Base-by-base conservation (phyloP, 371 early-diverging fungal genomes). In the Mucor indicus region DNA sequence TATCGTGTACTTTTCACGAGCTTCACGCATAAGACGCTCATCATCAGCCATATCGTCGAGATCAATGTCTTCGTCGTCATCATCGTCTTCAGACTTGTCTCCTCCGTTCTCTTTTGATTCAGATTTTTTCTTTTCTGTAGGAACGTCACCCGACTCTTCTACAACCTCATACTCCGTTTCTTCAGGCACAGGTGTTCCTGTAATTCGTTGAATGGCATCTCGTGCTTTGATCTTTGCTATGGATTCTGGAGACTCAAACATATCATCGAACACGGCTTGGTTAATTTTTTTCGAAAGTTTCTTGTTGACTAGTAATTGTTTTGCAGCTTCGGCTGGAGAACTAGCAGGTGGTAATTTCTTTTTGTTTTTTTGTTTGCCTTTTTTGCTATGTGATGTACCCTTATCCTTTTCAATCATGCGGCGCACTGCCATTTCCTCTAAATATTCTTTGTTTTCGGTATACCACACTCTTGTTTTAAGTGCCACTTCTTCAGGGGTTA, bases 221-320 rank as follows among this genome's bases (percentile, higher is more conserved):
- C 64, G 42, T 41, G 62, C 51, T 54, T 79, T 60, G 49, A 80
- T 51, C 52, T 72, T 50, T 37, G 56, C 58, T 57, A 82, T 47
- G 7, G 73, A 36, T 47, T 78, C 68, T 31, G 70, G 64, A 36
- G 80, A 69, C 37, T 82, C 85, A 53, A 91, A 85, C 55, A 92
- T 81, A 27, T 79, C 79, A 19, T 88, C 84, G 48, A 95, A 67
- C 0, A 89, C 84, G 1, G 79, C 84, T 60, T 92, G 91, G 58
- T 95, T 94, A 60, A 96, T 92, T 60, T 95, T 95, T 50, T 89
- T 91, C 1, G 95, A 95, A 38, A 92, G 62, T 38, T 85, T 76
- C 37, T 84, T 85, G 27, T 72, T 69, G 2, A 66, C 59, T 21
- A 91, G 55, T 23, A 87, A 61, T 29, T 83, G 83, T 54, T 88